Conservation (phyloP, 495 filamentous ascomycete species). For the Podospora australis region DNA sequence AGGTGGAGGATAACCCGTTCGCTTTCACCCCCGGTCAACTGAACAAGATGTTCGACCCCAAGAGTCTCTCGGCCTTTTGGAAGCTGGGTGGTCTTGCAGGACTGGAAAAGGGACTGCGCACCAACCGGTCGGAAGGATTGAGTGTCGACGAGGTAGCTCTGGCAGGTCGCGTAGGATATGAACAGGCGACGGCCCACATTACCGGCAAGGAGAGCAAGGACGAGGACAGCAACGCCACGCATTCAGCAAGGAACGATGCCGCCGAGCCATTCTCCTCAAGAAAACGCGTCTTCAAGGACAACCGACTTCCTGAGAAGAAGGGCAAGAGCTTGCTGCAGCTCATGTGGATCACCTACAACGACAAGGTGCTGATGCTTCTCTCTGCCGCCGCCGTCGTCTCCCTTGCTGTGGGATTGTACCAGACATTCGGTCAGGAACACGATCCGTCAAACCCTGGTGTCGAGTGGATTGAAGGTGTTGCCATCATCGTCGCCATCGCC, state of each 20-base stretch:
- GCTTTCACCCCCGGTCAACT: constrained; percentile 65
- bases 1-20: constrained; percentile 61
- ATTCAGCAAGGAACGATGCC: constrained; percentile 13
- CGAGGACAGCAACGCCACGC: constrained; percentile 9
- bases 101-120: constrained; percentile 61
- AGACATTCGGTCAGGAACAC: constrained; percentile 46
- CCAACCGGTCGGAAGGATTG: constrained; percentile 56
- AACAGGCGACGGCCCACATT: constrained; percentile 43
- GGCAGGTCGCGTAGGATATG: constrained; percentile 51
- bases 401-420: constrained; percentile 66
- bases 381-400: constrained; percentile 68
- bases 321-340: constrained; percentile 64
- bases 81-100: constrained; percentile 62
- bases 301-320: constrained; percentile 67
- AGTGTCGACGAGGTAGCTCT: constrained; percentile 60
- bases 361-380: constrained; percentile 73
- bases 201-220: constrained; percentile 28
- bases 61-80: constrained; percentile 63
- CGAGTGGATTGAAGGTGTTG: constrained; percentile 77
- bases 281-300: constrained; percentile 64
- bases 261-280: constrained; percentile 51
- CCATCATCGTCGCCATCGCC: constrained; percentile 68
- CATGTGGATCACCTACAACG: constrained; percentile 83
- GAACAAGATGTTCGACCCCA: constrained; percentile 70
- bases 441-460: constrained; percentile 42